Conservation (phyloP, 1,284 basidiomycete species). For the Laetiporus sulphureus region DNA sequence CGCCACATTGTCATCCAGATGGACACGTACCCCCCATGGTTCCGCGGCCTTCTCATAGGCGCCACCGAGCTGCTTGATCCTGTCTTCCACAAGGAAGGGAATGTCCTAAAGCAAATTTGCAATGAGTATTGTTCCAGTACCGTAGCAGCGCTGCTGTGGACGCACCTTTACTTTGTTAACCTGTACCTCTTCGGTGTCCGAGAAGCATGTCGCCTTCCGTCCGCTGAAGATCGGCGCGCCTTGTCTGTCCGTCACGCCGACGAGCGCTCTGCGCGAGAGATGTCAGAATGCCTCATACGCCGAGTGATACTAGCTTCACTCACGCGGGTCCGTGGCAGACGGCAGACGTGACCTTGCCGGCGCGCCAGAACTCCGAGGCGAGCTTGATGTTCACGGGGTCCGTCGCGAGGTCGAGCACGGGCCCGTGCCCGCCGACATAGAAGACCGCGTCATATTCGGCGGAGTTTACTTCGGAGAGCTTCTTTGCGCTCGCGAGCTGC, state of each 20-base stretch:
- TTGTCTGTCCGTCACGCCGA: constrained; percentile 43
- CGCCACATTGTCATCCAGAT: background rate
- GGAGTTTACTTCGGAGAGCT: constrained; percentile 51
- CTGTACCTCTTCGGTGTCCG: constrained; percentile 62
- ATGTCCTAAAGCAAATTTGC: constrained; percentile 29
- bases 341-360: constrained; percentile 52
- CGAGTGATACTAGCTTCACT: constrained; percentile 9
- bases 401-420: constrained; percentile 58
- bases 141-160: constrained; percentile 5
- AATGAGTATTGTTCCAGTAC: background rate
- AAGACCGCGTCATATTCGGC: constrained; percentile 70
- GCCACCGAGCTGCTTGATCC: constrained; percentile 56
- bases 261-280: constrained; percentile 31
- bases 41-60: constrained; percentile 50
- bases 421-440: constrained; percentile 74
- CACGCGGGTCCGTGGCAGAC: constrained; percentile 74
- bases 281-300: background rate
- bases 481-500: constrained; percentile 58
- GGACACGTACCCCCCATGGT: constrained; percentile 45
- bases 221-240: constrained; percentile 63
- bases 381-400: constrained; percentile 56
- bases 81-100: constrained; percentile 68
- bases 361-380: constrained; percentile 50
- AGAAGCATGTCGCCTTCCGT: constrained; percentile 58
- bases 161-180: constrained; percentile 34